Base-by-base conservation (phyloP, 2,329 filamentous ascomycete genomes). In the Claviceps pazoutovae region DNA sequence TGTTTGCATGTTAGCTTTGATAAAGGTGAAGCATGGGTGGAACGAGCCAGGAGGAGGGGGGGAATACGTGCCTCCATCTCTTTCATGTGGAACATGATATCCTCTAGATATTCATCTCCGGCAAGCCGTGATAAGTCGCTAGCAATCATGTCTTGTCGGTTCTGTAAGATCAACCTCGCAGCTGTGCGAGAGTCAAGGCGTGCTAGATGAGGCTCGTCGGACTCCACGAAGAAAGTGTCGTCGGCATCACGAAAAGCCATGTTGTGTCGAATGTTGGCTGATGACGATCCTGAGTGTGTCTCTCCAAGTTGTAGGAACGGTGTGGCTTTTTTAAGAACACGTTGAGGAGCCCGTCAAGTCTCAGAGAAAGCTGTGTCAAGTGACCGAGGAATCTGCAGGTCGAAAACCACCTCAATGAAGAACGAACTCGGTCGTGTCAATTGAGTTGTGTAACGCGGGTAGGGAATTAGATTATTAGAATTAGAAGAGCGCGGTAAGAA, bases 41-140 rank as follows among this genome's bases (percentile, higher is more conserved):
- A 11, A 17, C 30, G 34, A 42, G 14, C 19, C 48, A 11, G 14
- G n/a, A 43, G 3, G 26, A 62, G 30, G 30, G 9, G 4, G 30
- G 30, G 9, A 4, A 34, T 34, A 34, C 76, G 59, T 64, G 80
- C 81, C 82, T 98, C 93, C 91, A 98, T 96, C 63, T 86, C 78
- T 66, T 88, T 80, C 86, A 96, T 93, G 71, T 97, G 91, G 64
- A 85, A 79, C 72, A 97, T 82, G 66, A 96, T 85, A 66, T 97
- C 91, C 68, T 95, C 88, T 60, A 94, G 80, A 66, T 97, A 95
- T 71, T 96, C 89, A 52, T 95, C 88, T 55, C 82, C 83, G 48
- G 89, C 88, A 59, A 86, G 74, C 59, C 83, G 82, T 46, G 90
- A 96, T 58, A 97, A 79, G 66, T 97, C 88, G 64, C 89, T 86